Conservation (phyloP, 2,329 filamentous ascomycete genomes). For the Aspergillus proliferans region DNA sequence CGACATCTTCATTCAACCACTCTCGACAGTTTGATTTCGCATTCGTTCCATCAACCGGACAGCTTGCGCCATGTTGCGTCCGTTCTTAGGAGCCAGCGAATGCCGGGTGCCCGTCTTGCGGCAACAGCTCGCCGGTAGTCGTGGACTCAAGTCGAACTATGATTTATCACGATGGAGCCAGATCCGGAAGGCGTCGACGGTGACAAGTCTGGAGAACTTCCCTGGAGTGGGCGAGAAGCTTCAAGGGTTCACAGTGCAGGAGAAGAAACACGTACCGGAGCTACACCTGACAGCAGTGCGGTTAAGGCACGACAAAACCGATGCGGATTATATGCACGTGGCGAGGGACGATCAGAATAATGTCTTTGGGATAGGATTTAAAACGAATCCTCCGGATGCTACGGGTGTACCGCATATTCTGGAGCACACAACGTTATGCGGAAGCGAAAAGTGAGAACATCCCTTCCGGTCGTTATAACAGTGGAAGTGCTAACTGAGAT, state of each 20-base stretch:
- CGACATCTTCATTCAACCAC: not conserved
- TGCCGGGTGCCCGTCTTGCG: slow-evolving; percentile 18
- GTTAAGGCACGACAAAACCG: slow-evolving; percentile 88
- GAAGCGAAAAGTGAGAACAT: slow-evolving; percentile 73
- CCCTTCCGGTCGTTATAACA: not conserved
- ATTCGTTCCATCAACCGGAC: not conserved
- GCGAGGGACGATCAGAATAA: slow-evolving; percentile 95
- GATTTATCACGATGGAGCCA: slow-evolving; percentile 12
- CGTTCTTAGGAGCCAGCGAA: slow-evolving; percentile 22
- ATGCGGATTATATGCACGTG: slow-evolving; percentile 92
- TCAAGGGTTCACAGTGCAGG: slow-evolving; percentile 85
- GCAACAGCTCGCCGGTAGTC: slow-evolving; percentile 8
- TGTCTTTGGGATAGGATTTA: slow-evolving; percentile 99
- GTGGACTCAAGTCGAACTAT: slow-evolving; percentile 12
- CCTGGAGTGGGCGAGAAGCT: slow-evolving; percentile 77
- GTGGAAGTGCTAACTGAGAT: slow-evolving; percentile 8
- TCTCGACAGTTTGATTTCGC: not conserved
- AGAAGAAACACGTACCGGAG: slow-evolving; percentile 88
- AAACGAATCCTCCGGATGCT: slow-evolving; percentile 95
- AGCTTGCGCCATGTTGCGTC: slow-evolving; percentile 25
- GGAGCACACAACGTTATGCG: slow-evolving; percentile 94
- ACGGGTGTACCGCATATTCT: slow-evolving; percentile 95
- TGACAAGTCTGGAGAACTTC: slow-evolving; percentile 69
- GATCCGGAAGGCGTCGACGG: slow-evolving; percentile 44
- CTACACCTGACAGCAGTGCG: slow-evolving; percentile 86